A percentile compares a stretch with the other conserved stretches of the same genome.
Evolutionary conservation across 305 asterid species (phyloP).

Genomic region (Striga hermonthica): DNA sequence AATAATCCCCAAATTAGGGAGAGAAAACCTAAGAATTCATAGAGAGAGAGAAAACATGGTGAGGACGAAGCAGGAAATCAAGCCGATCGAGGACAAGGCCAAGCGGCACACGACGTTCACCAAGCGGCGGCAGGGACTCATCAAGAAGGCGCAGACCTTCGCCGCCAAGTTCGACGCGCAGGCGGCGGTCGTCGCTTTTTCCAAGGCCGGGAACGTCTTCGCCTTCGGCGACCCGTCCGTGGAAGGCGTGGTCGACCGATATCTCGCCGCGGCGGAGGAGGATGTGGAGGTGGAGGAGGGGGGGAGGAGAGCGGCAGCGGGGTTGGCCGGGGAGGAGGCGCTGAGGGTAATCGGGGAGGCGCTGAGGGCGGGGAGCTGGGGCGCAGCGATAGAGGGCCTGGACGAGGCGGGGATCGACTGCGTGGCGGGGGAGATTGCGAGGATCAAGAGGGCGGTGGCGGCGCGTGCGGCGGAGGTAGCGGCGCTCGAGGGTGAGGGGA

Average conservation of each 20-base stretch:
- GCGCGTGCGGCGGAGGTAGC: constrained; percentile 28
- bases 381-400: constrained; percentile 23
- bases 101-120: constrained; percentile 53
- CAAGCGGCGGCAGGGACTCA: constrained; percentile 49
- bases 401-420: constrained; percentile 31
- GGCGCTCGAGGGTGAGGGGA: not conserved
- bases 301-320: constrained; percentile 7
- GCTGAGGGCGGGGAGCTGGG: constrained; percentile 23
- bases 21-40: not conserved
- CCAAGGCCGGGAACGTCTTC: constrained; percentile 42
- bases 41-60: constrained; percentile 30
- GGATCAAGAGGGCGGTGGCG: constrained; percentile 28
- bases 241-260: constrained; percentile 32
- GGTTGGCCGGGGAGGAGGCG: constrained; percentile 11
- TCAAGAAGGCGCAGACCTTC: constrained; percentile 38
- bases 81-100: constrained; percentile 37
- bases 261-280: not conserved
- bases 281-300: not conserved
- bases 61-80: constrained; percentile 40
- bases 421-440: constrained; percentile 24
- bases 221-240: constrained; percentile 39
- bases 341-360: constrained; percentile 20
- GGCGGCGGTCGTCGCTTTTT: constrained; percentile 39
- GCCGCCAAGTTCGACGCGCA: constrained; percentile 30
- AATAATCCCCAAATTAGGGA: not conserved